Conservation (phyloP, 176 grass and related monocot species). For the Hyparrhenia diplandra region DNA sequence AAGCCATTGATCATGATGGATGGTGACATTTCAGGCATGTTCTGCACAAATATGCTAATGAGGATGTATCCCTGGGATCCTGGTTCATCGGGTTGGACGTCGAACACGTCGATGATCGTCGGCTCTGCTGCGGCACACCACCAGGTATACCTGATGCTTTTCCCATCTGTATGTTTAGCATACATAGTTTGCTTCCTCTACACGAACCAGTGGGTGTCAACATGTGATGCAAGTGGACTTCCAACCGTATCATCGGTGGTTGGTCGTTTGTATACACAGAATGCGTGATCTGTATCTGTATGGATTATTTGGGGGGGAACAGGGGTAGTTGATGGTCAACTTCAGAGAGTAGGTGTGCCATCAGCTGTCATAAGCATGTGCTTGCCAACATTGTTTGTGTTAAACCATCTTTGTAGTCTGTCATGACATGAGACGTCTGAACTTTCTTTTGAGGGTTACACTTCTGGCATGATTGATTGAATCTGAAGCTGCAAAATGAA, state of each 20-base stretch:
- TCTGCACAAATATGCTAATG: slow-evolving; percentile 77
- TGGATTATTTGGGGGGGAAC: slow-evolving; percentile 1
- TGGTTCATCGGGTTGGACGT: slow-evolving; percentile 78
- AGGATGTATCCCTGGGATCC: slow-evolving; percentile 65
- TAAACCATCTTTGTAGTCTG: slow-evolving; percentile 12
- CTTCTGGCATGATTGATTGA: neutral
- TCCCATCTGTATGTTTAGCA: neutral
- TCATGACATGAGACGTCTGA: slow-evolving; percentile 33
- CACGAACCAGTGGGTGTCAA: neutral
- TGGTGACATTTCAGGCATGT: slow-evolving; percentile 47
- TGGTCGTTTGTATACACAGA: neutral
- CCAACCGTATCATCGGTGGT: neutral
- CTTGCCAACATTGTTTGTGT: slow-evolving; percentile 30
- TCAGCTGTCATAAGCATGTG: slow-evolving; percentile 49
- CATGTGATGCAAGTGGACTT: neutral
- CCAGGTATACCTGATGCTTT: slow-evolving; percentile 37
- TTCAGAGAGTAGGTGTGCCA: slow-evolving; percentile 35
- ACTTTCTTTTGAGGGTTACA: slow-evolving; percentile 10
- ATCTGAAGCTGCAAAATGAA: neutral
- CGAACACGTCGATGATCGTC: slow-evolving; percentile 55
- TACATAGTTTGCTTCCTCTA: neutral
- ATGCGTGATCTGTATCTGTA: slow-evolving; percentile 10
- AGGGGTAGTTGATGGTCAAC: slow-evolving; percentile 39
- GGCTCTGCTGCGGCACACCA: slow-evolving; percentile 56
- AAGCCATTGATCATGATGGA: slow-evolving; percentile 3